Percentiles rank a stretch among this genome's conserved stretches.
Evolutionary conservation across 371 early-diverging fungal species (phyloP).

Genomic region (Parasitella parasitica): DNA sequence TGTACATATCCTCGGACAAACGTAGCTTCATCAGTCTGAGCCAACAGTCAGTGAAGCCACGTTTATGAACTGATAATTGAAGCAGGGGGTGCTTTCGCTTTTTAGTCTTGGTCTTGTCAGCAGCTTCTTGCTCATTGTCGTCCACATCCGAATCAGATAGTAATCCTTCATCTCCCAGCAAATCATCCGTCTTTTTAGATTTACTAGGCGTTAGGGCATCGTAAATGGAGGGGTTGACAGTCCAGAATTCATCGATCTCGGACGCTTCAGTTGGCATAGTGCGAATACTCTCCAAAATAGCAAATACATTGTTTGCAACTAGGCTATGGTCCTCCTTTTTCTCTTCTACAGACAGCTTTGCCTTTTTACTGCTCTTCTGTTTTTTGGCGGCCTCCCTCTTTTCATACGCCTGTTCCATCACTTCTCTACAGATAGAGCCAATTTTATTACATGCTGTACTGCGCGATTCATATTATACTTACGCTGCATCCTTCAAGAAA

Average conservation of each 20-base stretch:
- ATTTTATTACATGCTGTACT: neutral
- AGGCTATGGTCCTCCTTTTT: neutral
- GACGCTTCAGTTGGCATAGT: constrained; percentile 62
- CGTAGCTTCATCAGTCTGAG: constrained; percentile 73
- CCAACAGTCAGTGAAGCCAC: constrained; percentile 80
- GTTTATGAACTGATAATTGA: constrained; percentile 48
- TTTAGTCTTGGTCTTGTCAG: constrained; percentile 13
- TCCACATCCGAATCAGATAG: constrained; percentile 46
- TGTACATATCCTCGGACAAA: constrained; percentile 72
- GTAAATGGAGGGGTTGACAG: constrained; percentile 41
- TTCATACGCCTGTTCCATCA: constrained; percentile 27
- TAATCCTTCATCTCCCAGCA: constrained; percentile 31
- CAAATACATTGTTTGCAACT: constrained; percentile 53
- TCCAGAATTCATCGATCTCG: constrained; percentile 67
- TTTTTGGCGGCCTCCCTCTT: constrained; percentile 10
- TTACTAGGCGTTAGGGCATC: constrained; percentile 27
- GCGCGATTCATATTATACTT: constrained; percentile 22
- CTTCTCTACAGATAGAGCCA: constrained; percentile 21
- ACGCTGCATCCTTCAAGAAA: constrained; percentile 71
- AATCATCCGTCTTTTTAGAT: constrained; percentile 24
- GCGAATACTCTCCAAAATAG: constrained; percentile 54
- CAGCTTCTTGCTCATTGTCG: constrained; percentile 24
- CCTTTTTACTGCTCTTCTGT: constrained; percentile 12
- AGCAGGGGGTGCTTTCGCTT: constrained; percentile 38
- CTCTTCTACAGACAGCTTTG: neutral